Base-by-base conservation (phyloP, 202 grass and related monocot species). In the Schoenoplectus tabernaemontani region DNA sequence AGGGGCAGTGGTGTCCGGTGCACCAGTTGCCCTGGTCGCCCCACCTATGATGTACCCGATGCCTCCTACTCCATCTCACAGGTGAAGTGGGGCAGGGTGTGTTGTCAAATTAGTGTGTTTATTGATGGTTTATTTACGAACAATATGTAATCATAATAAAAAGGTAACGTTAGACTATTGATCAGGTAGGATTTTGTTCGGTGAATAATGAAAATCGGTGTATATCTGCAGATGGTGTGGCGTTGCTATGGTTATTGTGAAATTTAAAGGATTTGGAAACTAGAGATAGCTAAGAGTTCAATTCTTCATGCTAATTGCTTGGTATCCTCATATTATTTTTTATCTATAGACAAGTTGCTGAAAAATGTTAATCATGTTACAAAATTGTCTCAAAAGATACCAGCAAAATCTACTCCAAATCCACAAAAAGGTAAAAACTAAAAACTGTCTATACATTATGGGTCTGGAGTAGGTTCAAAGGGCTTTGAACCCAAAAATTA, bases 21-120 rank as follows among this genome's bases (percentile, higher is more conserved):
- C 88, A 9, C 87, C 96, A 9, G 64, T 91, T 67, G 57, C 57
- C 2, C 59, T 38, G 3, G 89, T 78, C 82, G 89, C 85, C 20
- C 80, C 86, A 48, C 77, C 86, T 44, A 83, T 83, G 4, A 81
- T 82, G 7, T 92, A 94, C 53, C 90, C 86, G 3, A 93, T 90
- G 87, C 89, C 87, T 20, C 95, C 91, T 4, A 77, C 89, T 23
- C 57, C 87, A 28, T 90, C 91, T 39, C 86, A 90, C 42, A 54
- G 90, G 61, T 93, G 84, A 96, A 73, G 30, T 2, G 13, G 59
- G 33, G 23, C 1, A 22, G 17, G 38, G 22, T 51, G 48, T 51
- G 26, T 13, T 39, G 62, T 72, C 53, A 19, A 30, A 43, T 79
- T 64, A 63, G 36, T 17, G 48, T 79, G 74, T 79, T 63, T 39